Evolutionary conservation across 495 filamentous ascomycete species (phyloP).

Genomic region (Penicillium alfredii): DNA sequence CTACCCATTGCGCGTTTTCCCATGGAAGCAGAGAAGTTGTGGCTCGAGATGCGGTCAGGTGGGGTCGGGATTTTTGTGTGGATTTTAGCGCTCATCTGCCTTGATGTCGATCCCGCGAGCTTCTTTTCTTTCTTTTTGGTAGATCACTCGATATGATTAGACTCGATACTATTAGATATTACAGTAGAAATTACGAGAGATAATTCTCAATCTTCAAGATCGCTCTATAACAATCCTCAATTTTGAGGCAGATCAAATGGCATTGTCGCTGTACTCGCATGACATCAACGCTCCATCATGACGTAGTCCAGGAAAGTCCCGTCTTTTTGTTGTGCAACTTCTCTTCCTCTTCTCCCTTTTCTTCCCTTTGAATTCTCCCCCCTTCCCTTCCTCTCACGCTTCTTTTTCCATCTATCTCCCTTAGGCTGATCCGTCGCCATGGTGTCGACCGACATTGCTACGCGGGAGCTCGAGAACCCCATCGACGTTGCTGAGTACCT

Average conservation of each 20-base stretch:
- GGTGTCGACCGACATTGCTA: conserved; percentile 50
- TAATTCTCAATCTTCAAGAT: no score
- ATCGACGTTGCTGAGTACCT: conserved; percentile 57
- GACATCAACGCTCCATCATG: conserved; percentile 38
- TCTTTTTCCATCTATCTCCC: conserved; percentile 1
- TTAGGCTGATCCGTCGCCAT: conserved; percentile 13
- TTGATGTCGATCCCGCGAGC: no score
- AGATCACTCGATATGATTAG: no score
- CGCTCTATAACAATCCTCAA: no score
- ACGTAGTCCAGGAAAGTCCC: conserved; percentile 14
- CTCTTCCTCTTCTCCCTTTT: not conserved
- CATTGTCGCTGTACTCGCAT: no score
- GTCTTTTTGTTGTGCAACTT: not conserved
- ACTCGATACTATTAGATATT: no score
- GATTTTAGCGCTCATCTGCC: no score
- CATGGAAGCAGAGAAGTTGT: no score
- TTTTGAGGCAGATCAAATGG: conserved; percentile 2
- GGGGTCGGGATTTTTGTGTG: no score
- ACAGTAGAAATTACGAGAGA: no score
- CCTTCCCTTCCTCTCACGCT: not conserved
- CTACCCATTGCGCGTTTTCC: conserved; percentile 31
- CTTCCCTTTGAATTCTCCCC: not conserved
- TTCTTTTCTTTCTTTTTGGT: no score
- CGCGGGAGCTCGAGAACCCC: conserved; percentile 48
- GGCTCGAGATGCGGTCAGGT: no score